These are phyloP conservation scores for Cicer judaicum DNA, from an alignment of 306 rosid species.

Conservation along the genomic window DNA sequence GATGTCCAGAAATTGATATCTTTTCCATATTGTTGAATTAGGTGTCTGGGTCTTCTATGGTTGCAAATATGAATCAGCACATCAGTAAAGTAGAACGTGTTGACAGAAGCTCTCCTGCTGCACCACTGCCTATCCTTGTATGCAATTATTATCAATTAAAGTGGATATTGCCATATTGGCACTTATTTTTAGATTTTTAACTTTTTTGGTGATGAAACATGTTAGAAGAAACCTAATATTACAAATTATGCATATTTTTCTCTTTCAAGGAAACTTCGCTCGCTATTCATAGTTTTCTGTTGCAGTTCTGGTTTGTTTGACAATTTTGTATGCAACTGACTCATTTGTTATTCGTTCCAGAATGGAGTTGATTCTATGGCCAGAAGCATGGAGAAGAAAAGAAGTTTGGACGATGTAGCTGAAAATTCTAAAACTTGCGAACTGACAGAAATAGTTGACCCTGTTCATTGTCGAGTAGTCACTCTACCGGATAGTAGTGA, in stretches of 20 bases:
- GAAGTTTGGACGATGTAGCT: constrained; percentile 58
- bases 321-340: constrained; percentile 27
- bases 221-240: neutral
- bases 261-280: neutral
- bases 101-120: constrained; percentile 66
- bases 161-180: neutral
- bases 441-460: constrained; percentile 68
- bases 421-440: constrained; percentile 68
- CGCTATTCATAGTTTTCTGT: constrained; percentile 9
- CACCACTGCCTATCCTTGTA: constrained; percentile 62
- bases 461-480: constrained; percentile 57
- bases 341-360: constrained; percentile 41
- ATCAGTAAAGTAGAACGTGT: constrained; percentile 54
- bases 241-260: constrained; percentile 5
- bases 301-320: constrained; percentile 15
- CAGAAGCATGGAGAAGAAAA: constrained; percentile 63
- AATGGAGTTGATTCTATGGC: constrained; percentile 60
- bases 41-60: constrained; percentile 62
- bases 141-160: constrained; percentile 25
- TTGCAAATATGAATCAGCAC: constrained; percentile 48
- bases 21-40: constrained; percentile 32
- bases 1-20: constrained; percentile 14
- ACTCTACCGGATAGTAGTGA: constrained; percentile 65
- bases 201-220: neutral
- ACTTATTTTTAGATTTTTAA: neutral